A percentile compares a stretch with the other conserved stretches of the same genome.
phyloP scores from a whole-genome alignment of 2,329 filamentous ascomycete genomes.

The Monilinia aucupariae region DNA sequence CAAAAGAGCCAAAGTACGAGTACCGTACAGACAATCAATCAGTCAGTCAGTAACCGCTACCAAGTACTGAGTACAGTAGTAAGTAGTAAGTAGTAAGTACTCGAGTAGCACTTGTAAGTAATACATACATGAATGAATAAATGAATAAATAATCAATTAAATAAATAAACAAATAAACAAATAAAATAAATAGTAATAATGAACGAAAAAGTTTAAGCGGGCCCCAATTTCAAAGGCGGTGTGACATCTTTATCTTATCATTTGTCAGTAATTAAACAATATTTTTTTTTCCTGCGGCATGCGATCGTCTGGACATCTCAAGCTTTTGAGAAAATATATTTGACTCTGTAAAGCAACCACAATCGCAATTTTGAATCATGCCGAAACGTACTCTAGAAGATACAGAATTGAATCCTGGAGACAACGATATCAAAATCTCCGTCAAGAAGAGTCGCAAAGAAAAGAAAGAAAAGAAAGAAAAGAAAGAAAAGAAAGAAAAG shows the following conservation, averaged over 20 bases:
- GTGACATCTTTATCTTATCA: conserved; percentile 7
- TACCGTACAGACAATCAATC: background rate
- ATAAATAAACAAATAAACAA: too few relatives aligned
- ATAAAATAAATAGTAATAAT: background rate
- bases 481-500: conserved; percentile 26
- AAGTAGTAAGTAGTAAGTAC: too few relatives aligned
- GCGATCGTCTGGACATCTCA: background rate
- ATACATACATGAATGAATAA: too few relatives aligned
- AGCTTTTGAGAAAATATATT: background rate
- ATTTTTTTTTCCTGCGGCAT: conserved; percentile 11
- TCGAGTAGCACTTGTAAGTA: too few relatives aligned
- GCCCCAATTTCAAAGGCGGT: background rate
- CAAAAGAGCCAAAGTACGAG: too few relatives aligned
- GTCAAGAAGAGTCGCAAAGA: conserved; percentile 33
- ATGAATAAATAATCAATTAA: too few relatives aligned
- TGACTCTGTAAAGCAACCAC: background rate
- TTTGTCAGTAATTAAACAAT: conserved; percentile 4
- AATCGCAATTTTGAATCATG: conserved; percentile 25
- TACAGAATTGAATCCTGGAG: conserved; percentile 24
- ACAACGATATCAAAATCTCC: conserved; percentile 15
- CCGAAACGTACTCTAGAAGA: conserved; percentile 34
- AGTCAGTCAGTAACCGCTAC: background rate
- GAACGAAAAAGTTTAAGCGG: background rate
- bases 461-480: conserved; percentile 22
- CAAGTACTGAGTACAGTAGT: background rate